These are phyloP conservation scores for Trichoderma citrinoviride DNA, from an alignment of 2,329 filamentous ascomycete genomes.

Conservation along the genomic window DNA sequence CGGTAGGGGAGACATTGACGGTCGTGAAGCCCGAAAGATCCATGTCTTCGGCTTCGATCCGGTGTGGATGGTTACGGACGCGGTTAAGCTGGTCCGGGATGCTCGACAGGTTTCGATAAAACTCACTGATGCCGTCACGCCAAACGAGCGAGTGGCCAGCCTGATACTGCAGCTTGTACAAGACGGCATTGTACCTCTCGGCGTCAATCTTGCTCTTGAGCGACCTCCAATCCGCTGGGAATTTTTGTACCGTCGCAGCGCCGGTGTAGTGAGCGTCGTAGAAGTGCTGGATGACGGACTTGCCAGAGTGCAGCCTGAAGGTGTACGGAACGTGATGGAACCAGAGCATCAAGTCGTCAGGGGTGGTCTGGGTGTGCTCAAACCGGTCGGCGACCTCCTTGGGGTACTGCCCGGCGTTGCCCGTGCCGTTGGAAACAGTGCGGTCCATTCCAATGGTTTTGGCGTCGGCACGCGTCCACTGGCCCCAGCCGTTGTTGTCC, in stretches of 20 bases:
- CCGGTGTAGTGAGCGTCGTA: constrained; percentile 62
- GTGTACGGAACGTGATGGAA: constrained; percentile 73
- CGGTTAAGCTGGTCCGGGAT: constrained; percentile 57
- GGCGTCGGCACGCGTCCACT: constrained; percentile 56
- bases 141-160: constrained; percentile 69
- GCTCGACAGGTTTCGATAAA: constrained; percentile 59
- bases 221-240: constrained; percentile 52
- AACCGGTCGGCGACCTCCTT: constrained; percentile 55
- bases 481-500: constrained; percentile 39
- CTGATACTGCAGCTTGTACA: constrained; percentile 61
- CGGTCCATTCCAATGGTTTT: constrained; percentile 67
- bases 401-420: constrained; percentile 64
- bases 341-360: constrained; percentile 67
- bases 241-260: constrained; percentile 58
- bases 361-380: constrained; percentile 61
- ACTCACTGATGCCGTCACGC: constrained; percentile 64
- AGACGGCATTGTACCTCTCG: constrained; percentile 57
- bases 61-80: constrained; percentile 60
- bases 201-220: constrained; percentile 57
- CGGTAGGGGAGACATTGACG: constrained; percentile 55
- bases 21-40: constrained; percentile 54
- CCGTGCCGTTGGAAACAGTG: constrained; percentile 65
- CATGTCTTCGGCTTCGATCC: constrained; percentile 70
- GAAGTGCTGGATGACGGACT: constrained; percentile 67
- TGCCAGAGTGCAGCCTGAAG: constrained; percentile 57